phyloP scores from a whole-genome alignment of 768 basidiomycete genomes.

The Rhizopogon salebrosus region DNA sequence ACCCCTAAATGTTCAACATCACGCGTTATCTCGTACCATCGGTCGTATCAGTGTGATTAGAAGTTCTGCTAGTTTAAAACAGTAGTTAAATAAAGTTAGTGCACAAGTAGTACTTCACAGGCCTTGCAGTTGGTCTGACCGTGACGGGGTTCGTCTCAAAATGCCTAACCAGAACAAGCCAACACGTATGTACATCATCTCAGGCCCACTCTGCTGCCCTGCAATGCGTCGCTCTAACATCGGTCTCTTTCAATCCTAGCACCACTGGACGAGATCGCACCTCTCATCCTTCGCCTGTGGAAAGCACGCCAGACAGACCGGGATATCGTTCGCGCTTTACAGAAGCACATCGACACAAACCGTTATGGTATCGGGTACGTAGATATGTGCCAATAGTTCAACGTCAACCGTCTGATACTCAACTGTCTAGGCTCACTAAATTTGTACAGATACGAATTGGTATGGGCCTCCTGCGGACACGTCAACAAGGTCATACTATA shows the following conservation, averaged over 20 bases:
- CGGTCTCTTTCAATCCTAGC: not conserved
- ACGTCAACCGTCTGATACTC: not conserved
- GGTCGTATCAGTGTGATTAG: no score
- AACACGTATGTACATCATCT: not conserved
- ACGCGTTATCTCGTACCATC: no score
- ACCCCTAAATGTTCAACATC: no score
- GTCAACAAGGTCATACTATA: not conserved
- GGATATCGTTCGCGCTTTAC: not conserved
- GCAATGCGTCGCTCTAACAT: not conserved
- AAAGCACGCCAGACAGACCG: not conserved
- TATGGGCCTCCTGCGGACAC: not conserved
- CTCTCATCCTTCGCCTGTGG: not conserved
- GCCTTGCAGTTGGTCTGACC: no score
- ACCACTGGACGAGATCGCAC: not conserved
- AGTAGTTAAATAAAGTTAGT: no score
- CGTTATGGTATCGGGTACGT: not conserved
- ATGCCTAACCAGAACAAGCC: slow-evolving; percentile 3
- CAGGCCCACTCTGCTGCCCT: no score
- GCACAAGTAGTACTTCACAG: not conserved
- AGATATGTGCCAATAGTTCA: not conserved
- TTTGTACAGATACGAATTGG: not conserved
- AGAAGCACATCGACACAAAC: not conserved
- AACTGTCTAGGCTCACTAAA: not conserved
- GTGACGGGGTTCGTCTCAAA: no score
- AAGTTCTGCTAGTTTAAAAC: no score